Evolutionary conservation across 352 stramenopile species (phyloP).

Genomic region (Globisporangium iwayamae): DNA sequence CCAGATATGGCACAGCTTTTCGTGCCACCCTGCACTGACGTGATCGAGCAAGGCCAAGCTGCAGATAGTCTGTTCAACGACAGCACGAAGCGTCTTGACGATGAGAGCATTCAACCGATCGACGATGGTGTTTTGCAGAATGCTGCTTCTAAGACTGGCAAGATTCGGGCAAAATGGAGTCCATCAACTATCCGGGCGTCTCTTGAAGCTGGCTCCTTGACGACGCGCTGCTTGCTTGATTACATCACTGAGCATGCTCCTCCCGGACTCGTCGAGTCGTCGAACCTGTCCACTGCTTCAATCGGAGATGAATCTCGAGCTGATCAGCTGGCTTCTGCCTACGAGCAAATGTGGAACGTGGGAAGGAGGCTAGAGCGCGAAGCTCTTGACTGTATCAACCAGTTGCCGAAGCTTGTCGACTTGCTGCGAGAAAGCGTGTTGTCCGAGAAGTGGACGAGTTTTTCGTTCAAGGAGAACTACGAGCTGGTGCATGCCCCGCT

Average conservation of each 20-base stretch:
- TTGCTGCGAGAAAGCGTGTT: constrained; percentile 69
- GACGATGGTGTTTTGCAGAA: constrained; percentile 70
- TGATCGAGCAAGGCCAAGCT: constrained; percentile 44
- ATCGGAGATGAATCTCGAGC: constrained; percentile 39
- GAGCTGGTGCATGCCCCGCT: constrained; percentile 64
- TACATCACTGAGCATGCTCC: constrained; percentile 60
- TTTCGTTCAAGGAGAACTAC: constrained; percentile 62
- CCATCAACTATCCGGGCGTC: constrained; percentile 49
- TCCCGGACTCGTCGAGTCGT: constrained; percentile 50
- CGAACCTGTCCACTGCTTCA: constrained; percentile 23
- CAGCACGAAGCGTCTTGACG: constrained; percentile 13
- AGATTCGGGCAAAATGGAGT: constrained; percentile 61
- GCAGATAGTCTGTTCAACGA: constrained; percentile 15
- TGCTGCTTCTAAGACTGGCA: constrained; percentile 55
- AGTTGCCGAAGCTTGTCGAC: constrained; percentile 51
- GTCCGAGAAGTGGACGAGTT: constrained; percentile 42
- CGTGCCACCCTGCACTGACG: constrained; percentile 60
- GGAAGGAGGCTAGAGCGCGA: constrained; percentile 53
- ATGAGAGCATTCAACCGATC: constrained; percentile 38
- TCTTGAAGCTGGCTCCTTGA: constrained; percentile 59
- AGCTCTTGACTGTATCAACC: constrained; percentile 68
- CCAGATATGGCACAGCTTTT: constrained; percentile 77
- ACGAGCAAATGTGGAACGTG: constrained; percentile 71
- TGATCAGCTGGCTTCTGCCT: constrained; percentile 55
- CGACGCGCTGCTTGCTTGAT: constrained; percentile 60